Evolutionary conservation across 1,284 basidiomycete genomes (phyloP), one percentile per base, ranked within the genome.

Genomic region (Ustilago sp.): DNA sequence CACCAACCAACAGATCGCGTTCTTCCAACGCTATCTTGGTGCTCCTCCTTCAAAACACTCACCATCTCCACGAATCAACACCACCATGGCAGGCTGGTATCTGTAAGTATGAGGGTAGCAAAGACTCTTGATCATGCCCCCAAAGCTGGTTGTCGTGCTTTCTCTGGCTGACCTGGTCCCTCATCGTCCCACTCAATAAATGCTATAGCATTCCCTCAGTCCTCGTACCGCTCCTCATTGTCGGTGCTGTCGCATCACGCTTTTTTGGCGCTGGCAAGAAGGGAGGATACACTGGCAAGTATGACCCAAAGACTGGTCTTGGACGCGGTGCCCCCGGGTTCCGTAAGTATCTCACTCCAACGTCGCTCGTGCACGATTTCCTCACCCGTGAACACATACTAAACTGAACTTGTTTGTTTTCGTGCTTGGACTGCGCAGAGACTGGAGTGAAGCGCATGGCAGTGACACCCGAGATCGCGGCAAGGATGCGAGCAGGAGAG

Each of bases 271-370:
- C 39, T 8, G 59, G 53, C 52, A 66, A 63, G 41, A 58, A 53
- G 3, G n/a, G 60, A 3, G 71, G 71, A 32, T 74, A 71, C 41
- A 69, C 68, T 31, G 72, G 72, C 52, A 74, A 71, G 34, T 84
- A 83, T 41, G 82, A 84, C 52, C 82, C 82, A 48, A 80, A 76
- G 61, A 84, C 82, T 1, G 82, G 82, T 5, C 67, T 84, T 7
- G 82, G 82, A 5, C 68, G 82, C 4, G 82, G 82, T 32, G 82
- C 82, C 32, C 82, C 82, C 34, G 82, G 82, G 9, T 84, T 84
- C 58, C 80, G 74, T 77, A 68, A 48, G 71, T 45, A 11, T 19
- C 17, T 11, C n/a, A 6, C 43, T 19, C 8, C 43, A 6, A 19
- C 5, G 48, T 31, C 3, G 13, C 50, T 28, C 31, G 9, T 56